Conservation (phyloP, 2,329 filamentous ascomycete species). For the Fusarium multiceps region DNA sequence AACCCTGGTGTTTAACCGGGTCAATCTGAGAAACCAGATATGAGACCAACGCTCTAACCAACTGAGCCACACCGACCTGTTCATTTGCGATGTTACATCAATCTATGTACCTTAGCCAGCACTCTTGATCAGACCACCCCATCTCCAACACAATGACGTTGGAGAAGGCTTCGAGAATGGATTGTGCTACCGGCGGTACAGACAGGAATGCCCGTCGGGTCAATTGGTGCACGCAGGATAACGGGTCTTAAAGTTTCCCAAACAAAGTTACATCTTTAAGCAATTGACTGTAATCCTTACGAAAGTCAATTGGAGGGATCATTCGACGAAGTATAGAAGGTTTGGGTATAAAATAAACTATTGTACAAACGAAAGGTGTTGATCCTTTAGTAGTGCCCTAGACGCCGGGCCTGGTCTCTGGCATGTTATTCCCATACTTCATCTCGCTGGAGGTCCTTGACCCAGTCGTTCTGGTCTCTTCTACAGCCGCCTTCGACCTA, state of each 20-base stretch:
- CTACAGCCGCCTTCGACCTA: conserved; percentile 11
- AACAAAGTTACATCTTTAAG: too few relatives aligned
- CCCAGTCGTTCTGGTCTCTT: conserved; percentile 1
- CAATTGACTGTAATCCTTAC: too few relatives aligned
- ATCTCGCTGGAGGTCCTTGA: conserved; percentile 30
- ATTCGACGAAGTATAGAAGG: fast-evolving
- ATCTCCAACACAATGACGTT: neutral
- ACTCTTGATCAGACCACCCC: too few relatives aligned
- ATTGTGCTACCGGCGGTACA: neutral
- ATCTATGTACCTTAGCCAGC: neutral
- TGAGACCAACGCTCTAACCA: conserved; percentile 37
- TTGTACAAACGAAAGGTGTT: neutral
- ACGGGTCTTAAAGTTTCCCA: neutral
- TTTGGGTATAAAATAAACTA: neutral
- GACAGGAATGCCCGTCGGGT: neutral
- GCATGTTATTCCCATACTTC: conserved; percentile 19
- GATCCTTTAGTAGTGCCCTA: neutral
- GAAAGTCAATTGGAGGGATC: neutral
- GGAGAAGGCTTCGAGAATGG: fast-evolving
- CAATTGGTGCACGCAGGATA: fast-evolving
- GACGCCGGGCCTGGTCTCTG: conserved; percentile 11
- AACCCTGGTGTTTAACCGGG: conserved; percentile 11
- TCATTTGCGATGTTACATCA: fast-evolving
- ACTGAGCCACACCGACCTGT: conserved; percentile 30
- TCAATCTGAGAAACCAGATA: conserved; percentile 18